Base-by-base conservation (phyloP, 73 alveolate genomes). In the Paramecium caudatum region DNA sequence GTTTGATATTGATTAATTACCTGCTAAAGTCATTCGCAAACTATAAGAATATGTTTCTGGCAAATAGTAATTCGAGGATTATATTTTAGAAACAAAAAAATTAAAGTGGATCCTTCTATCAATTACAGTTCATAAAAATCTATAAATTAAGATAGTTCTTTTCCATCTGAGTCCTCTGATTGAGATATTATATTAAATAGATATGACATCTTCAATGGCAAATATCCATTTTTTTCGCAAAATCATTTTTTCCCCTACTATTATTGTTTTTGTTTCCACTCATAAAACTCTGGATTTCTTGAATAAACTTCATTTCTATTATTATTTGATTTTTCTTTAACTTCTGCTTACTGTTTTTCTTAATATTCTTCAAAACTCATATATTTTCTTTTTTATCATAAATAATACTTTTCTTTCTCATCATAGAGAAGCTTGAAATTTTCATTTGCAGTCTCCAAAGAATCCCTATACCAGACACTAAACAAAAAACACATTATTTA, bases 1-100 rank as follows among this genome's bases (percentile, higher is more conserved):
- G 90, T 95, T 95, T 82, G 98, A 95, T 91, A 95, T 95, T 82
- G 98, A 95, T 82, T 65, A 95, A 82, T 82, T 95, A 65, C 92
- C 98, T 15, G 85, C 80, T 5, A 91, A 90, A 82, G 95, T 94
- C 61, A 85, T 90, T 43, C 86, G 98, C 82, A 96, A 95, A 90
- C 82, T 95, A 34, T 95, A 95, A 88, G 86, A 81, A 90, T 95
- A 94, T 94, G 98, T 95, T 3, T 10, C 16, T 19, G 17, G 47
- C 8, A 39, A 74, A 74, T 41, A 16, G 88, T 74, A 74, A 34
- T 25, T 9, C 12, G 8, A 9, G 30, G 23, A 2, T 19, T 0
- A 19, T 27, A 23, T 55, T 27, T 37, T 27, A 55, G 30, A 55
- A 55, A 37, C 9, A 74, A 39, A 10, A 74, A 74, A 39, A 41